Evolutionary conservation across 2,329 filamentous ascomycete species (phyloP).

Genomic region (Rasamsonia emersonii): DNA sequence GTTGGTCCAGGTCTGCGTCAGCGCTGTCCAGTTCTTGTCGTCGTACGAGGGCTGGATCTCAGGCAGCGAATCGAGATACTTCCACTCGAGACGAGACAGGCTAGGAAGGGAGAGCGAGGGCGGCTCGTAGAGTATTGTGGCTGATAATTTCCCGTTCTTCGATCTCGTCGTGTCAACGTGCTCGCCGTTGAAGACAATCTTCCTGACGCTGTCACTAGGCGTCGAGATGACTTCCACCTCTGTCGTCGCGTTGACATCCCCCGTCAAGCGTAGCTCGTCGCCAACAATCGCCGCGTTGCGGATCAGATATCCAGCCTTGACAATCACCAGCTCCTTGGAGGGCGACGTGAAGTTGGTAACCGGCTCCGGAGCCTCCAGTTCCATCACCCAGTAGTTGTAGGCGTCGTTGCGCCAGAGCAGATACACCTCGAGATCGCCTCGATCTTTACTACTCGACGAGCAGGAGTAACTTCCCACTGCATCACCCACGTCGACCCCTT

Average conservation of each 20-base stretch:
- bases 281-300: constrained; percentile 45
- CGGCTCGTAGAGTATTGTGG: constrained; percentile 41
- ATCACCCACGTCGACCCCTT: constrained; percentile 20
- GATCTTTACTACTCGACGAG: constrained; percentile 31
- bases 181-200: constrained; percentile 55
- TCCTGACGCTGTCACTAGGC: constrained; percentile 43
- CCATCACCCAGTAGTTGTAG: constrained; percentile 37
- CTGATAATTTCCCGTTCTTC: constrained; percentile 44
- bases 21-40: constrained; percentile 57
- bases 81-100: constrained; percentile 55
- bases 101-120: constrained; percentile 49
- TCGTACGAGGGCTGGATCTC: constrained; percentile 58
- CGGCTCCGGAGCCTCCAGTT: no score
- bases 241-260: constrained; percentile 63
- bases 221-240: constrained; percentile 59
- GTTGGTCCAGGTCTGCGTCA: constrained; percentile 45
- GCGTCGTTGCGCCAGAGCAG: constrained; percentile 43
- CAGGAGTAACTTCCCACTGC: constrained; percentile 48
- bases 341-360: no score
- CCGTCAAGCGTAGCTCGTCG: constrained; percentile 51
- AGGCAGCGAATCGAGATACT: constrained; percentile 60
- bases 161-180: constrained; percentile 32
- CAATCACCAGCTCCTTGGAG: constrained; percentile 23
- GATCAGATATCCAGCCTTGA: constrained; percentile 36
- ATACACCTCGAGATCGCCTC: constrained; percentile 44